A percentile compares a stretch with the other conserved stretches of the same genome.
phyloP scores from a whole-genome alignment of 495 filamentous ascomycete genomes.

The Schizothecium vesticola region DNA sequence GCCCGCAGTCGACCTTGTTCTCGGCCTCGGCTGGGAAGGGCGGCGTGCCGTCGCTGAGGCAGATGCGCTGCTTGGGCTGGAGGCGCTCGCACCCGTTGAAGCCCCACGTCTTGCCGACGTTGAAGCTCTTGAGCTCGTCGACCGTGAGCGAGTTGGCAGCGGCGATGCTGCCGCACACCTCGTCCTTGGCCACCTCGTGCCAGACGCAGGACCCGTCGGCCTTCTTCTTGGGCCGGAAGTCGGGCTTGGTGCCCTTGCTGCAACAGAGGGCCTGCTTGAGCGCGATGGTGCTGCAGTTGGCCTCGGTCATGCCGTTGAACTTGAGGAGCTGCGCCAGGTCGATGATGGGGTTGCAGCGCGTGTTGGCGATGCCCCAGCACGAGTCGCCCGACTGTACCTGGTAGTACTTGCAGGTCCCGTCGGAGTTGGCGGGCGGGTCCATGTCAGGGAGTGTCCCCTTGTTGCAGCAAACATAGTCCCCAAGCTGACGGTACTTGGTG shows the following conservation, averaged over 20 bases:
- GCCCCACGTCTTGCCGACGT: slow-evolving; percentile 36
- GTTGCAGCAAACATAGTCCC: slow-evolving; percentile 39
- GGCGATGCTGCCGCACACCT: slow-evolving; percentile 22
- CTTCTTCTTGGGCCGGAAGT: slow-evolving; percentile 28
- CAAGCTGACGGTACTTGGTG: not conserved
- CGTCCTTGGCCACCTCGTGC: slow-evolving; percentile 23
- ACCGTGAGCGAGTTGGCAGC: slow-evolving; percentile 20
- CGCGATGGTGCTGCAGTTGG: slow-evolving; percentile 28
- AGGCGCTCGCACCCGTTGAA: slow-evolving; percentile 37
- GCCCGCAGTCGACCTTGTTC: slow-evolving; percentile 35
- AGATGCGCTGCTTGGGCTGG: slow-evolving; percentile 26
- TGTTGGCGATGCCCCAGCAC: slow-evolving; percentile 34
- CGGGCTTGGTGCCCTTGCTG: slow-evolving; percentile 10
- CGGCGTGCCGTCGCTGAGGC: slow-evolving; percentile 35
- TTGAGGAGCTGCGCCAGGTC: slow-evolving; percentile 30
- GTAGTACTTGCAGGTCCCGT: slow-evolving; percentile 25
- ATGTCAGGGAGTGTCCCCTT: slow-evolving; percentile 17
- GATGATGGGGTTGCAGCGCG: slow-evolving; percentile 22
- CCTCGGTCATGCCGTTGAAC: slow-evolving; percentile 25
- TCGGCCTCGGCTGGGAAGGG: slow-evolving; percentile 36
- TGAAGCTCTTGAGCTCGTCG: slow-evolving; percentile 28
- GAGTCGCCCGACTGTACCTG: slow-evolving; percentile 25
- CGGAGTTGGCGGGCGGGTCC: slow-evolving; percentile 15
- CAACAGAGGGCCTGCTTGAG: slow-evolving; percentile 16
- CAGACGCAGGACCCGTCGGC: slow-evolving; percentile 31